Conservation (phyloP, 2,329 filamentous ascomycete species). For the Phyllosticta citriasiana region DNA sequence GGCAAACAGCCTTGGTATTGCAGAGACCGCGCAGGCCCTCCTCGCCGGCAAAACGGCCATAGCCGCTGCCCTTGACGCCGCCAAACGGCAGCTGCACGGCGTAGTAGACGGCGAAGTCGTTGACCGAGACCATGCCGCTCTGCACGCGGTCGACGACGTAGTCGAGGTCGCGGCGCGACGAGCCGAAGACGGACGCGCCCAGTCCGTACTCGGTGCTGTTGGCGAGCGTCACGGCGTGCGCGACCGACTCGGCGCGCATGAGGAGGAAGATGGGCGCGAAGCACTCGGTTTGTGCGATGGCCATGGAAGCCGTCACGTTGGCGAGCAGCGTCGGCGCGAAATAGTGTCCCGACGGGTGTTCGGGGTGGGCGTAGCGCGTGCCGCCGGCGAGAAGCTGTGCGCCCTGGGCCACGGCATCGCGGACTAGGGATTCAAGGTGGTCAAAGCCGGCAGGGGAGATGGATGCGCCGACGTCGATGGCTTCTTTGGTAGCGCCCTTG, state of each 20-base stretch:
- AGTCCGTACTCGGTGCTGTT: conserved; percentile 81
- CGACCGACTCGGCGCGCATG: conserved; percentile 59
- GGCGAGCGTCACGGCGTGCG: conserved; percentile 63
- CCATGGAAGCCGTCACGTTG: conserved; percentile 80
- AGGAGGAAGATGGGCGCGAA: conserved; percentile 87
- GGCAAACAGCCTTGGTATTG: conserved; percentile 78
- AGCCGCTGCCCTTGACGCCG: conserved; percentile 75
- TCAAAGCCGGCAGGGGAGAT: conserved; percentile 70
- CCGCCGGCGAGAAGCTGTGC: conserved; percentile 77
- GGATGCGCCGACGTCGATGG: conserved; percentile 77
- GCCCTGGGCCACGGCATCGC: conserved; percentile 66
- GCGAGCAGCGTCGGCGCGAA: conserved; percentile 83
- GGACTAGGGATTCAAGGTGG: conserved; percentile 65
- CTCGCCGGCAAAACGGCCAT: conserved; percentile 84
- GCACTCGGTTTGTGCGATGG: conserved; percentile 79
- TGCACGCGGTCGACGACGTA: conserved; percentile 58
- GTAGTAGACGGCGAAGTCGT: conserved; percentile 91
- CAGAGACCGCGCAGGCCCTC: conserved; percentile 79
- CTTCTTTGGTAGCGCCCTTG: conserved; percentile 25
- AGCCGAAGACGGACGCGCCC: conserved; percentile 78
- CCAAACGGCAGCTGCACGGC: conserved; percentile 93
- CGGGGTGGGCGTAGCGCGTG: conserved; percentile 58
- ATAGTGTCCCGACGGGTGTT: conserved; percentile 73
- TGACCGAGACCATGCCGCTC: conserved; percentile 86
- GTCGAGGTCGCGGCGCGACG: conserved; percentile 49